Percentiles rank a stretch among this genome's conserved stretches.
These are phyloP conservation scores for Triticum turgidum DNA, from an alignment of 176 grass and related monocot genomes.

Conservation along the genomic window DNA sequence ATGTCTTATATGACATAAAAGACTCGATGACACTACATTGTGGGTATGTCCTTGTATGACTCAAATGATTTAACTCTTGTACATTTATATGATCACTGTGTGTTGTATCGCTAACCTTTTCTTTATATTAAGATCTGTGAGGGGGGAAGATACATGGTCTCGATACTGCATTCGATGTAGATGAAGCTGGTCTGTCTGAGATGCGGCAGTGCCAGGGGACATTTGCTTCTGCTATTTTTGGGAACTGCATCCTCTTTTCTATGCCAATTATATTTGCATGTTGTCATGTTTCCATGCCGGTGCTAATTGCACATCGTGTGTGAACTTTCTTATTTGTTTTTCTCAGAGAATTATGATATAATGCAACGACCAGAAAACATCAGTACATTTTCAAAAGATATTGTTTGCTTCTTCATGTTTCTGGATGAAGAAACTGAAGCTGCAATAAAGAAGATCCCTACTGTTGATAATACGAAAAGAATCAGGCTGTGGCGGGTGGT, in stretches of 20 bases:
- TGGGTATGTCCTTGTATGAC: conserved; percentile 59
- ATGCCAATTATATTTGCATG: background rate
- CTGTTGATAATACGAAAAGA: background rate
- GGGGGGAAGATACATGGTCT: too few relatives aligned
- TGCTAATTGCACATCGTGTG: conserved; percentile 18
- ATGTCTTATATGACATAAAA: conserved; percentile 84
- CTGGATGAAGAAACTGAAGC: conserved; percentile 89
- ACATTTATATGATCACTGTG: background rate
- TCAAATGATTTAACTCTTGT: conserved; percentile 35
- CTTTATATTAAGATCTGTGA: conserved; percentile 19
- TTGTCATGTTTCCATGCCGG: background rate
- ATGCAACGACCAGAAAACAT: conserved; percentile 34
- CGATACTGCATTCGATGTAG: conserved; percentile 78
- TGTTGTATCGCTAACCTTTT: conserved; percentile 27
- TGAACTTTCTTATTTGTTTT: conserved; percentile 13
- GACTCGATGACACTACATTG: conserved; percentile 82
- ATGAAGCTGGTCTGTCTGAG: conserved; percentile 76
- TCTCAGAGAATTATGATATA: conserved; percentile 49
- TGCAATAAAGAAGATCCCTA: conserved; percentile 73
- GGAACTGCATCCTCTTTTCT: conserved; percentile 39
- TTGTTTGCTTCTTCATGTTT: conserved; percentile 96
- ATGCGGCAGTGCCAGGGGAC: conserved; percentile 72
- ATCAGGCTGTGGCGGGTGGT: background rate
- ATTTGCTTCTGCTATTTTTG: conserved; percentile 95
- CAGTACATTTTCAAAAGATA: conserved; percentile 62